Percentiles rank a stretch among this genome's conserved stretches.
These are phyloP conservation scores for Mortierella alpina DNA, from an alignment of 192 early-diverging fungal genomes.

Conservation along the genomic window DNA sequence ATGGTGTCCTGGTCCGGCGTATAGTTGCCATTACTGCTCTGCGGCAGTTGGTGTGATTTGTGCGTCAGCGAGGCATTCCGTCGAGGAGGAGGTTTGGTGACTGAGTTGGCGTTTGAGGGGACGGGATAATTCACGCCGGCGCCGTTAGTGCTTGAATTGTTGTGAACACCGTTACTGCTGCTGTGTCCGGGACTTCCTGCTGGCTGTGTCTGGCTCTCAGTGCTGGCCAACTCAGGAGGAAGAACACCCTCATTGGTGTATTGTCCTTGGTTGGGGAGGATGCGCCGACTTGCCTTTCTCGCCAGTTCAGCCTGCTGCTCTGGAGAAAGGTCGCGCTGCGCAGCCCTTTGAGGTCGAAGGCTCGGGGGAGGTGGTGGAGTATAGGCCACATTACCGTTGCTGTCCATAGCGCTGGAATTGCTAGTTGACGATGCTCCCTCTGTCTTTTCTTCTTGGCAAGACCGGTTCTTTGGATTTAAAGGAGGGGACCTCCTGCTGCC, in stretches of 20 bases:
- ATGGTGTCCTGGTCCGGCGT: slow-evolving; percentile 6
- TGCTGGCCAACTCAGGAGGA: slow-evolving; percentile 11
- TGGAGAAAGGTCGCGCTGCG: slow-evolving; percentile 21
- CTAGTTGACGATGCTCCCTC: neutral
- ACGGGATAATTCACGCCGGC: neutral
- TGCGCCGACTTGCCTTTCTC: slow-evolving; percentile 44
- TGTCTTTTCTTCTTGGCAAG: slow-evolving; percentile 14
- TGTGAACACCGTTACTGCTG: neutral
- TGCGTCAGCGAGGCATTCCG: slow-evolving; percentile 42
- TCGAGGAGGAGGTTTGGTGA: slow-evolving; percentile 4
- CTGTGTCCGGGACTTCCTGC: neutral
- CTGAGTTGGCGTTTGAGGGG: neutral
- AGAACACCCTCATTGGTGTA: slow-evolving; percentile 44
- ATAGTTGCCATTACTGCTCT: slow-evolving; percentile 1
- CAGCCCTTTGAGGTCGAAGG: slow-evolving; percentile 23
- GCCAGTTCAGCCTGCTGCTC: slow-evolving; percentile 51
- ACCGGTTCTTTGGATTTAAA: slow-evolving; percentile 16
- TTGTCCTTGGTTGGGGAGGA: slow-evolving; percentile 46
- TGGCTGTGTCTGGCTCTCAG: slow-evolving; percentile 6
- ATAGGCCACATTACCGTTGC: slow-evolving; percentile 25
- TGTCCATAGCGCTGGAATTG: slow-evolving; percentile 2
- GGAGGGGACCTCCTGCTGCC: slow-evolving; percentile 31
- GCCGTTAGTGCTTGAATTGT: slow-evolving; percentile 11
- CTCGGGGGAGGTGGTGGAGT: slow-evolving; percentile 43
- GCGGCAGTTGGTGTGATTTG: slow-evolving; percentile 14